Conservation (phyloP, 768 basidiomycete genomes). For the Galerina marginata region DNA sequence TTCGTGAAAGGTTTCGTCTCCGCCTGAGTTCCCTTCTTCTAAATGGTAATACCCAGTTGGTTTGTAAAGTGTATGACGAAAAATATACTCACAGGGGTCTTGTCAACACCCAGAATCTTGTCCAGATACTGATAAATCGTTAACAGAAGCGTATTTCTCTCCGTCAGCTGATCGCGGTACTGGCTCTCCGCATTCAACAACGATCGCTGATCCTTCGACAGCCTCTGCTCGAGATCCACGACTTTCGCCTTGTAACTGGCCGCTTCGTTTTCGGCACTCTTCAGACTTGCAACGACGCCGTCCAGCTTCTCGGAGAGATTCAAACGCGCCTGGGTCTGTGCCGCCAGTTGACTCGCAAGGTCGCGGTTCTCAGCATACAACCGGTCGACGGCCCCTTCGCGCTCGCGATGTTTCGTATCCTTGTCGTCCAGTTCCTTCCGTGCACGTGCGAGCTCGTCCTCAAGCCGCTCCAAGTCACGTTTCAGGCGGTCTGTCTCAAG, state of each 20-base stretch:
- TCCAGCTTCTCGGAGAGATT: conserved; percentile 94
- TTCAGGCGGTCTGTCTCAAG: conserved; percentile 87
- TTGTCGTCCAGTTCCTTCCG: conserved; percentile 71
- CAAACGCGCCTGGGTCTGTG: conserved; percentile 86
- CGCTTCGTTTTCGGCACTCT: conserved; percentile 72
- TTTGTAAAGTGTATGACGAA: not conserved
- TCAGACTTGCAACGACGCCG: conserved; percentile 60
- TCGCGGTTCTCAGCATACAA: conserved; percentile 84
- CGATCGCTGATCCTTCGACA: conserved; percentile 82
- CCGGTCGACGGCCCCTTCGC: conserved; percentile 75
- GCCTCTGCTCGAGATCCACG: conserved; percentile 76
- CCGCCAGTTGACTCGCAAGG: conserved; percentile 75
- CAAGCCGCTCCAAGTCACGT: conserved; percentile 80
- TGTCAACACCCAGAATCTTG: conserved; percentile 89
- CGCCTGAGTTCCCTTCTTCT: conserved; percentile 78
- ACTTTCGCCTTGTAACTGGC: conserved; percentile 62
- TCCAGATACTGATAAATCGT: conserved; percentile 97
- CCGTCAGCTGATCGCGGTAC: conserved; percentile 91
- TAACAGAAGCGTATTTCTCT: conserved; percentile 88
- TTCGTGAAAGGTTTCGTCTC: conserved; percentile 95
- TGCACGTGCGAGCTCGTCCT: conserved; percentile 77
- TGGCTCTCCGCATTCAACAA: conserved; percentile 75
- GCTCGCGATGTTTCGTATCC: conserved; percentile 69
- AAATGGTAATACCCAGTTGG: not conserved
- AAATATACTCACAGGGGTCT: conserved; percentile 67